Evolutionary conservation across 2,329 filamentous ascomycete species (phyloP), one percentile per base, ranked within the genome.

Genomic region (Aspergillus sp.): DNA sequence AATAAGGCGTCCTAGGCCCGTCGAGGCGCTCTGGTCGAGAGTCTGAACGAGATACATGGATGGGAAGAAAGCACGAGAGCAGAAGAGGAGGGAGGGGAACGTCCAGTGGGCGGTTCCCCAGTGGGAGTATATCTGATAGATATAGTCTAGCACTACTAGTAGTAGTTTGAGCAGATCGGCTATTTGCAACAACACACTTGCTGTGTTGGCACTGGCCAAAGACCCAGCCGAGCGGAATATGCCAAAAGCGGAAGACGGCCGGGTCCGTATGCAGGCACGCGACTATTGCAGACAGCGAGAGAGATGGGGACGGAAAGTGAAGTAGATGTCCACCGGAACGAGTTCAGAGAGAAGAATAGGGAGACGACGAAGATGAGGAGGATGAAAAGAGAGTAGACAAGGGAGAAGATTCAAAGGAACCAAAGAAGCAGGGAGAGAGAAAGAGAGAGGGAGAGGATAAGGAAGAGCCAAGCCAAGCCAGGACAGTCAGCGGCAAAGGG

Each of bases 41-140:
- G 61, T 69, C 68, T 77, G 74, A 52, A 62, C 73, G 68, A 77
- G 73, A 74, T 75, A 77, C 75, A 77, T 77, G 67, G 70, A 71
- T 72, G 61, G 48, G 21, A 41, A 48, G 6, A 47, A 42, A 56
- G 49, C 17, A 47, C 21, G 41, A 52, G 21, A 39, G 48, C 51
- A n/a, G 39, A 44, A 49, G 54, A 19, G 39, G 23, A 48, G 51
- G 39, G 15, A 38, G 54, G 39, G 54, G 51, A 54, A 36, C 62
- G 57, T 59, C 50, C 39, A 30, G 39, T 50, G 30, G 58, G 50
- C 50, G 36, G 50, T 25, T 59, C 42, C 57, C 39, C 50, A 27
- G n/a, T 10, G 54, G 52, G 41, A 52, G 42, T 53, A 47, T 51
- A 55, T 57, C 51, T 55, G 58, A 58, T 48, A 25, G 42, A 58